phyloP scores from a whole-genome alignment of 1,284 basidiomycete species.

The Ustilago shanxiensis region DNA sequence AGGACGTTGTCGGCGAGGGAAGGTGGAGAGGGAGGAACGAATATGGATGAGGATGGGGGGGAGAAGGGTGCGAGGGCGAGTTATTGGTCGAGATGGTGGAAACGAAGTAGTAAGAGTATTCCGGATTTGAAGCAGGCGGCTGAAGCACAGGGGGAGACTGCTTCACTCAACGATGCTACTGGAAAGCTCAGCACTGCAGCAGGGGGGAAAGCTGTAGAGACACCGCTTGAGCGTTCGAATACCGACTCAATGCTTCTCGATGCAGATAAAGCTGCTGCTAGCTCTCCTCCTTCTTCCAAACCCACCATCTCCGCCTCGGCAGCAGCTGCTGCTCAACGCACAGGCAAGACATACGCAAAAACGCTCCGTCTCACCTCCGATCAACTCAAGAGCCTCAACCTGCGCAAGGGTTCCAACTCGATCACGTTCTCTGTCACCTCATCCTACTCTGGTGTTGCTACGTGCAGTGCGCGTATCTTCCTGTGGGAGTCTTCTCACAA shows the following conservation, averaged over 20 bases:
- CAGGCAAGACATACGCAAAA: conserved; percentile 84
- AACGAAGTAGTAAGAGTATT: conserved; percentile 50
- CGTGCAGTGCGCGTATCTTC: conserved; percentile 91
- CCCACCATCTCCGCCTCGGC: neutral
- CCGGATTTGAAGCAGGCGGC: conserved; percentile 36
- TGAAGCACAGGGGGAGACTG: conserved; percentile 16
- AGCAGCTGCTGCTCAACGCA: conserved; percentile 11
- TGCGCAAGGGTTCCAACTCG: conserved; percentile 89
- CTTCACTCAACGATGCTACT: neutral
- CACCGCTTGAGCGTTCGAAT: conserved; percentile 48
- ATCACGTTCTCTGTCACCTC: conserved; percentile 90
- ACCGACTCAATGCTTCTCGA: conserved; percentile 51
- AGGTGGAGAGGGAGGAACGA: neutral
- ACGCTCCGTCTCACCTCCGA: conserved; percentile 88
- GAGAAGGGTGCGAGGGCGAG: conserved; percentile 21
- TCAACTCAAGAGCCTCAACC: conserved; percentile 78
- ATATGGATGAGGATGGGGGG: conserved; percentile 24
- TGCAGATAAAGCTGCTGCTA: conserved; percentile 19
- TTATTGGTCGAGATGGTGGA: conserved; percentile 67
- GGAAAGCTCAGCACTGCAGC: neutral
- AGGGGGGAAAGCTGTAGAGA: conserved; percentile 13
- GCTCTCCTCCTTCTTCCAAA: neutral
- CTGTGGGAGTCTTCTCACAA: conserved; percentile 92
- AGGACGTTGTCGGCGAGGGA: conserved; percentile 28
- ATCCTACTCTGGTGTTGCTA: conserved; percentile 84